These are phyloP conservation scores for Plantago major DNA, from an alignment of 257 asterid genomes.

Conservation along the genomic window DNA sequence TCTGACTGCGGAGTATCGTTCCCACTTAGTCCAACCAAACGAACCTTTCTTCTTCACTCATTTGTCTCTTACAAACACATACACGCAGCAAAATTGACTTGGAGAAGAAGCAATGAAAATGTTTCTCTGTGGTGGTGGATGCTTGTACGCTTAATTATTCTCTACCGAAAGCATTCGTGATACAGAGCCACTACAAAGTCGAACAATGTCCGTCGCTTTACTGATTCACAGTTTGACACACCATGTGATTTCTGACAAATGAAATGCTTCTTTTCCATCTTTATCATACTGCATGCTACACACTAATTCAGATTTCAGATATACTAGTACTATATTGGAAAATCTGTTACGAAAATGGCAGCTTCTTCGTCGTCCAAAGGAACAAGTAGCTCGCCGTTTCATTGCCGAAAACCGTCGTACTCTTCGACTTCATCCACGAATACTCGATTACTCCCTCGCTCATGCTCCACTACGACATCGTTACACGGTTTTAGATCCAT, in stretches of 20 bases:
- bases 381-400: constrained; percentile 78
- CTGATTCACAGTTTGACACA: constrained; percentile 17
- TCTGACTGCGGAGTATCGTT: too few relatives aligned
- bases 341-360: constrained; percentile 31
- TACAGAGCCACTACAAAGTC: background rate
- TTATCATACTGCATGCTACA: background rate
- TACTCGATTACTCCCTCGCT: constrained; percentile 38
- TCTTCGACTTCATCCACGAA: constrained; percentile 74
- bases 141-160: too few relatives aligned
- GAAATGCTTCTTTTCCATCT: constrained; percentile 16
- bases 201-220: constrained; percentile 41
- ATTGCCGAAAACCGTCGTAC: too few relatives aligned
- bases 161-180: too few relatives aligned
- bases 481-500: constrained; percentile 69
- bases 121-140: too few relatives aligned
- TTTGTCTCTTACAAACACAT: constrained; percentile 4
- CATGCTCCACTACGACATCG: too few relatives aligned
- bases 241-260: constrained; percentile 93
- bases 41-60: too few relatives aligned
- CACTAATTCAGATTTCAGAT: background rate
- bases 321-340: background rate
- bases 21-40: too few relatives aligned
- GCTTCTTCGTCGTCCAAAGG: constrained; percentile 89
- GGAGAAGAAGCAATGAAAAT: too few relatives aligned
- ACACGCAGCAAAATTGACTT: background rate